Evolutionary conservation across 129 eudicot genomes (phyloP), one percentile per base, ranked within the genome.

Genomic region (Kitagawia praeruptora): DNA sequence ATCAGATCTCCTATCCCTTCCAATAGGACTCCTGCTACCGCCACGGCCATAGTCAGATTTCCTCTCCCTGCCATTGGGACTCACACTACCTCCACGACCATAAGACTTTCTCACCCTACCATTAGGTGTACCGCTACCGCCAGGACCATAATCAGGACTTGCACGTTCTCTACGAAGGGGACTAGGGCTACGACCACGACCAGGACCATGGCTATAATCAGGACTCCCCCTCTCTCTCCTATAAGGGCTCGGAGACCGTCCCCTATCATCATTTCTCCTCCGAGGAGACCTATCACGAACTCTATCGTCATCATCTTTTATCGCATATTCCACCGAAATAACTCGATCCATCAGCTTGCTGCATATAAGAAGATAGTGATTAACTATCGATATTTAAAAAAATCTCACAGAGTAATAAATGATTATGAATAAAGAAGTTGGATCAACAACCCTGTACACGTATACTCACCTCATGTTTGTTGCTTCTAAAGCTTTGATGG

Each of bases 401-500:
- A n/a, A 58, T 58, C 67, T 8, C 9, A 11, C 6, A 0, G 6
- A 25, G 21, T 31, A 66, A 31, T 3, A 28, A 31, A 34, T 66
- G 23, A 12, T 31, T 31, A 66, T 66, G 9, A 66, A 21, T 4
- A 66, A 66, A 66, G 34, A 64, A 64, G 8, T 12, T 27, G 14
- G 8, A 66, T 28, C 41, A 66, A 66, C 39, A 3, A 64, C 6
- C 41, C 72, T 10, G 9, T 12, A 64, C 71, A 31, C 15, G 23
- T 66, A 31, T 12, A 1, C 19, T 63, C 76, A 89, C 98, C 96
- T 93, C 98, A 93, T 89, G 85, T 93, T 89, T 23, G 97, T 93
- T 72, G 87, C 74, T 78, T 91, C 97, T 34, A 93, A 82, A 51
- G 98, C 98, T 79, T 87, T 89, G 12, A 93, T 91, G 25, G 98